phyloP scores from a whole-genome alignment of 2,329 filamentous ascomycete species.

The Aplosporella prunicola region DNA sequence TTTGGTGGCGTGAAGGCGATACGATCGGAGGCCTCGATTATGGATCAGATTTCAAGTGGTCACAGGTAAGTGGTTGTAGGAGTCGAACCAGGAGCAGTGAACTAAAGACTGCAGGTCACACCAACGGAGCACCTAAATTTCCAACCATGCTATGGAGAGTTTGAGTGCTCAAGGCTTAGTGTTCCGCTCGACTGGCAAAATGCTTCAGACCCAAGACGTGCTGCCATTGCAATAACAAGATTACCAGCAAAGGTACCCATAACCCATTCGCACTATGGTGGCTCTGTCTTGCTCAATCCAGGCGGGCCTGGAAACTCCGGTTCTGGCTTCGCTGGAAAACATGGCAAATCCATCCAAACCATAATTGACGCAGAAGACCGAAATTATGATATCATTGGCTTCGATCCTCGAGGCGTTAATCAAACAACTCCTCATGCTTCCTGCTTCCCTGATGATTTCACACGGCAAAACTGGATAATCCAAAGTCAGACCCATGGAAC shows the following conservation, averaged over 20 bases:
- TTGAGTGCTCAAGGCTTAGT: slow-evolving; percentile 2
- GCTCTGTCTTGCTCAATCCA: slow-evolving; percentile 23
- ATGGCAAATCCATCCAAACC: too few relatives aligned
- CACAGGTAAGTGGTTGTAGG: too few relatives aligned
- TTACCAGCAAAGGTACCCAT: not conserved
- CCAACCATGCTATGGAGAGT: not conserved
- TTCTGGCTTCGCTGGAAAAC: not conserved
- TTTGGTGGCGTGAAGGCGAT: too few relatives aligned
- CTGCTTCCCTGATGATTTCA: slow-evolving; percentile 24
- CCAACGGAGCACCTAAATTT: not conserved
- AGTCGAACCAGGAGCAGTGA: too few relatives aligned
- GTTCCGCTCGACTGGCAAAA: slow-evolving; percentile 2
- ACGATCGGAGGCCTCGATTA: too few relatives aligned
- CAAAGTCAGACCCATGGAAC: slow-evolving; percentile 14
- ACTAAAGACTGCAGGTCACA: not conserved
- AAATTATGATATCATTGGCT: slow-evolving; percentile 30
- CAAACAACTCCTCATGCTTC: slow-evolving; percentile 23
- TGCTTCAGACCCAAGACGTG: not conserved
- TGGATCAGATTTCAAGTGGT: too few relatives aligned
- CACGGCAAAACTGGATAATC: not conserved
- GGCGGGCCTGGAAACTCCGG: slow-evolving; percentile 26
- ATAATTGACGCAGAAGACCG: slow-evolving; percentile 14
- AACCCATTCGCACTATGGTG: slow-evolving; percentile 15
- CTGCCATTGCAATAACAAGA: not conserved
- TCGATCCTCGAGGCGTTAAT: slow-evolving; percentile 35